phyloP scores from a whole-genome alignment of 129 eudicot species.

The Gnaphalium uliginosum region DNA sequence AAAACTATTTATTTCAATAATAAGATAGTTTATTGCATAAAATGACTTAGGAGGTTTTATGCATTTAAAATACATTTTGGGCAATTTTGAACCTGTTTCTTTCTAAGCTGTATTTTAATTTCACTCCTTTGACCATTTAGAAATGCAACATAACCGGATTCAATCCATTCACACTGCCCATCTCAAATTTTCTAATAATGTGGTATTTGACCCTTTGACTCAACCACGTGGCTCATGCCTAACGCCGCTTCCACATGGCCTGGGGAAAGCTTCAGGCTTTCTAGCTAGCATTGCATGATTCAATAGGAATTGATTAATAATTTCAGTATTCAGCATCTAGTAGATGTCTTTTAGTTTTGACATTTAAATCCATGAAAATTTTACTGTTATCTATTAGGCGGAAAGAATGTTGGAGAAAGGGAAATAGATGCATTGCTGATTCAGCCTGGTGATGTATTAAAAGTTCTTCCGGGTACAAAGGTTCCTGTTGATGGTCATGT shows the following conservation, averaged over 20 bases:
- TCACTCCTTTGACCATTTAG: too few species aligned
- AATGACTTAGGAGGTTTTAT: too few species aligned
- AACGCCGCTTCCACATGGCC: not conserved
- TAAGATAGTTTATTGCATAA: too few species aligned
- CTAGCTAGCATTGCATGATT: not conserved
- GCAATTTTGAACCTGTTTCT: too few species aligned
- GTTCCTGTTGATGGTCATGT: constrained; percentile 87
- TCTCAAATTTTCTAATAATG: too few species aligned
- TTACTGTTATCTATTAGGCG: constrained; percentile 46
- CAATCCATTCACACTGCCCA: too few species aligned
- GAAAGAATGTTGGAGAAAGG: constrained; percentile 72
- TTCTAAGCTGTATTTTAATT: too few species aligned
- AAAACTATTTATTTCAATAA: too few species aligned
- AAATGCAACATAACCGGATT: too few species aligned
- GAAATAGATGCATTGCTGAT: constrained; percentile 95
- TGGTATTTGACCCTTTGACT: constrained; percentile 1
- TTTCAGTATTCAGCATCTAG: not conserved
- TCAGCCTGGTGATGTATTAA: constrained; percentile 85
- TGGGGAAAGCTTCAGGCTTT: not conserved
- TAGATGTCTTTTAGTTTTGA: constrained; percentile 5
- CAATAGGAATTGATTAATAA: not conserved
- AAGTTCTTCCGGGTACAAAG: constrained; percentile 90
- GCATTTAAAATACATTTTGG: too few species aligned
- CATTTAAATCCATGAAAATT: not conserved
- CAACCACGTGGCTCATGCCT: not conserved